These are phyloP conservation scores for Crithidia bombi DNA, from an alignment of 208 protist species.

Conservation along the genomic window DNA sequence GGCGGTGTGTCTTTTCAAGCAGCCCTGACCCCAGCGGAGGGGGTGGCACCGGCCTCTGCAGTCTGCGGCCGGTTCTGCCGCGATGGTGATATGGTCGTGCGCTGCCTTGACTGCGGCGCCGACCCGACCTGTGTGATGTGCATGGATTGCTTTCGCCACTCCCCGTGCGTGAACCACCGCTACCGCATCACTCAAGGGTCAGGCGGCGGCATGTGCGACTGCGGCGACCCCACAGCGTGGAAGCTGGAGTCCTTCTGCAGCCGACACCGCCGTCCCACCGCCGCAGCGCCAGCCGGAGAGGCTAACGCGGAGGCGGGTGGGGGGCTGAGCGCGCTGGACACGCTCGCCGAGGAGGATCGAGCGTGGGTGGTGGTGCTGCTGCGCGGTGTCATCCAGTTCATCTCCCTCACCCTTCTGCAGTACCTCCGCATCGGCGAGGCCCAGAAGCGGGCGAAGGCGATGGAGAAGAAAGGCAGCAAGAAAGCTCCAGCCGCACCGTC, in stretches of 20 bases:
- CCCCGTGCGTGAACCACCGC: conserved; percentile 76
- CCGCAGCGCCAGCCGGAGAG: not conserved
- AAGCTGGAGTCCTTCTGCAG: conserved; percentile 69
- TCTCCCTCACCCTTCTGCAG: conserved; percentile 44
- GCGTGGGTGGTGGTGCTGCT: conserved; percentile 52
- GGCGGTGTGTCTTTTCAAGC: conserved; percentile 10
- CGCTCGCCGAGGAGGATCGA: conserved; percentile 26
- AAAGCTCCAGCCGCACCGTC: not conserved
- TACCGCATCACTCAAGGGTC: conserved; percentile 68
- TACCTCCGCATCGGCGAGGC: conserved; percentile 9
- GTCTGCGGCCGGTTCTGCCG: conserved; percentile 70
- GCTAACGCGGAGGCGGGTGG: not conserved
- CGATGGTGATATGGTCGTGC: conserved; percentile 67
- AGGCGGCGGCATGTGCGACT: conserved; percentile 93
- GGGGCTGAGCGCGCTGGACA: conserved; percentile 19
- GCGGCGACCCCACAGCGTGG: conserved; percentile 91
- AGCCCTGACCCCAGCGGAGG: conserved; percentile 17
- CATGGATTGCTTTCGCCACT: conserved; percentile 89
- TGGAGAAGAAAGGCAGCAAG: not conserved
- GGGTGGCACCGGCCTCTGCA: conserved; percentile 19
- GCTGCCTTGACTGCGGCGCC: conserved; percentile 87
- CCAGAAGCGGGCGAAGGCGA: conserved; percentile 8
- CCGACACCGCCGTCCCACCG: conserved; percentile 42
- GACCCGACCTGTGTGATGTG: conserved; percentile 93
- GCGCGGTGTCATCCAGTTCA: conserved; percentile 49